Evolutionary conservation across 2,329 filamentous ascomycete species (phyloP).

Genomic region (Byssochlamys sp.): DNA sequence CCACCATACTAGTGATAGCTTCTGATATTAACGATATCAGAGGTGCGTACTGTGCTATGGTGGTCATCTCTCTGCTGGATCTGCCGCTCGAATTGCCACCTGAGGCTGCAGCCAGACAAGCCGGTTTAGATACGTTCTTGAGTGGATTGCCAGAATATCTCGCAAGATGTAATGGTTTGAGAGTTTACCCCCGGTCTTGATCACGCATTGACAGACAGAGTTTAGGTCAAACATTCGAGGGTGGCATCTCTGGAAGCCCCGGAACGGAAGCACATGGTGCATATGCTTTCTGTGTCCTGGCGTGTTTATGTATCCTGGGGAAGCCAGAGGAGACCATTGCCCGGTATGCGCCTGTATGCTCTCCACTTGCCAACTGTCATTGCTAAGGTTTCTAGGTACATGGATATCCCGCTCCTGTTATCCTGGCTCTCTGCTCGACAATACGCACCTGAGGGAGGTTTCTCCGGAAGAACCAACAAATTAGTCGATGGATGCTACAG

Average conservation of each 20-base stretch:
- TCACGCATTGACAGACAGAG: slow-evolving; percentile 8
- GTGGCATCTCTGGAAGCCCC: slow-evolving; percentile 78
- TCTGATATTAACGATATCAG: slow-evolving; percentile 35
- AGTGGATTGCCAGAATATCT: slow-evolving; percentile 71
- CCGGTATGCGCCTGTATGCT: slow-evolving; percentile 44
- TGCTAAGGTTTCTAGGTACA: slow-evolving; percentile 45
- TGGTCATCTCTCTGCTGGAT: slow-evolving; percentile 72
- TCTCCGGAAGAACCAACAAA: slow-evolving; percentile 91
- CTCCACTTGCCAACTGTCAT: slow-evolving; percentile 1
- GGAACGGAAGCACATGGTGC: slow-evolving; percentile 88
- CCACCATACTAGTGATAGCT: slow-evolving; percentile 8
- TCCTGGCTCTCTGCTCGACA: slow-evolving; percentile 86
- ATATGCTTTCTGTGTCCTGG: slow-evolving; percentile 90
- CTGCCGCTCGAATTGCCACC: slow-evolving; percentile 69
- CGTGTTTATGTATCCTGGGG: slow-evolving; percentile 76
- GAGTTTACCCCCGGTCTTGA: slow-evolving; percentile 1
- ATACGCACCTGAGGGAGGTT: slow-evolving; percentile 81
- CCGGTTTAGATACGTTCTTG: slow-evolving; percentile 57
- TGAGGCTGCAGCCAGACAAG: slow-evolving; percentile 57
- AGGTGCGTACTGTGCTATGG: slow-evolving; percentile 83
- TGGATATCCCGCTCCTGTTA: slow-evolving; percentile 67
- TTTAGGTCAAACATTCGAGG: slow-evolving; percentile 82
- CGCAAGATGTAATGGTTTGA: slow-evolving; percentile 55
- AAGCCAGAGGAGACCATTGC: slow-evolving; percentile 64
- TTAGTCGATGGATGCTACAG: slow-evolving; percentile 96